These are phyloP conservation scores for Raddia distichophylla DNA, from an alignment of 176 grass and related monocot genomes.

Conservation along the genomic window DNA sequence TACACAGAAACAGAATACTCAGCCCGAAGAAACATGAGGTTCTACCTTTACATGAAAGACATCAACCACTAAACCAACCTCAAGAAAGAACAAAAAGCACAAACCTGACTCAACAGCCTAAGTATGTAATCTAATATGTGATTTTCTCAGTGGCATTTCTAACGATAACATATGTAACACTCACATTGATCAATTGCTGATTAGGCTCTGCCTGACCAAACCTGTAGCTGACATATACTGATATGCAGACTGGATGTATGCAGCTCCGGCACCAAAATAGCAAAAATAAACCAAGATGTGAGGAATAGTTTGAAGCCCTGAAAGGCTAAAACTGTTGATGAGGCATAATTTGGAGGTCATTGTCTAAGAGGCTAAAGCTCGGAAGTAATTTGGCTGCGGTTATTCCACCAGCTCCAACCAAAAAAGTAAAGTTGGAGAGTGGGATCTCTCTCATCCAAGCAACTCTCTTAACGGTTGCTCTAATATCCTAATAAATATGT, in stretches of 20 bases:
- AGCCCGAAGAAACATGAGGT: background rate
- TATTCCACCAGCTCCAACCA: too few relatives aligned
- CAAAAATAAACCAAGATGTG: too few relatives aligned
- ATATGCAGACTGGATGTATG: background rate
- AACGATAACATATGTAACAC: background rate
- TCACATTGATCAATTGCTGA: background rate
- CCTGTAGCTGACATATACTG: background rate
- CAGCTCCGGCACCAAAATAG: too few relatives aligned
- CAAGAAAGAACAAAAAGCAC: background rate
- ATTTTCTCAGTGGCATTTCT: background rate
- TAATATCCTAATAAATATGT: too few relatives aligned
- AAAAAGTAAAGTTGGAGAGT: too few relatives aligned
- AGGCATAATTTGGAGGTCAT: too few relatives aligned
- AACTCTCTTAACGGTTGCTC: too few relatives aligned
- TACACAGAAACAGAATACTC: background rate
- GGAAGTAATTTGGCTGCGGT: too few relatives aligned
- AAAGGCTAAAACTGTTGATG: too few relatives aligned
- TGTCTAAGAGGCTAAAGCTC: too few relatives aligned
- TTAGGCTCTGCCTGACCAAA: background rate
- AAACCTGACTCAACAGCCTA: background rate
- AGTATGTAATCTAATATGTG: background rate
- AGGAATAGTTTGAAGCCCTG: background rate
- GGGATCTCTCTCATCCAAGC: too few relatives aligned
- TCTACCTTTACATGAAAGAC: background rate
- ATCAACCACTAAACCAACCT: background rate